Evolutionary conservation across 1,284 basidiomycete species (phyloP), one percentile per base, ranked within the genome.

Genomic region (Moniliella sp.): DNA sequence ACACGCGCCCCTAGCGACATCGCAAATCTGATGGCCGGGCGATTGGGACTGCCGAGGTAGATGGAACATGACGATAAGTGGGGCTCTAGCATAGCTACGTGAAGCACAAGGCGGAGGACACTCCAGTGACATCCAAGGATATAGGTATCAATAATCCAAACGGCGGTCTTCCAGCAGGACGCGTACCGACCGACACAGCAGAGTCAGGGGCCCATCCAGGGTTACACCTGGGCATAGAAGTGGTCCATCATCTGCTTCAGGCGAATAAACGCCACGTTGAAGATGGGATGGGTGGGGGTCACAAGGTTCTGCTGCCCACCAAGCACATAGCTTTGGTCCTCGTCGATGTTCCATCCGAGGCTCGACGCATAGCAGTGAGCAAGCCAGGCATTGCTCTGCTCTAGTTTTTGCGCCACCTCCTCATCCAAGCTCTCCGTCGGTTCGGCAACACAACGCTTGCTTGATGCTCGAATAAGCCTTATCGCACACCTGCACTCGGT

Each of bases 401-500:
- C 9, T n/a, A 1, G 8, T 18, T 9, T 11, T 17, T 15, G 3
- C 30, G 4, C 16, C 12, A 4, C 23, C 34, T 21, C 15, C 34
- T 35, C 25, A 18, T 41, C 23, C 30, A 18, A 13, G 34, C 27
- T 5, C 29, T 23, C 12, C n/a, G 14, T 21, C 9, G 26, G 30
- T 25, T 31, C 31, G 8, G 5, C 17, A n/a, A 11, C 18, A 23
- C 18, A 30, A 35, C 2, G 18, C 28, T 40, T 8, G 11, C 27
- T 31, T 19, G 25, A 35, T 15, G 8, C 15, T 14, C 17, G 25
- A 21, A 7, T 25, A 21, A 7, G 18, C 18, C 13, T 30, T 54
- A 68, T 36, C 30, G 28, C 47, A 46, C n/a, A 37, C 34, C 12
- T 36, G 33, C 10, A 55, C 33, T 4, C 39, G 40, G 32, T 57